phyloP scores from a whole-genome alignment of 148 eudicot genomes.

The Tetragonia tetragonoides region DNA sequence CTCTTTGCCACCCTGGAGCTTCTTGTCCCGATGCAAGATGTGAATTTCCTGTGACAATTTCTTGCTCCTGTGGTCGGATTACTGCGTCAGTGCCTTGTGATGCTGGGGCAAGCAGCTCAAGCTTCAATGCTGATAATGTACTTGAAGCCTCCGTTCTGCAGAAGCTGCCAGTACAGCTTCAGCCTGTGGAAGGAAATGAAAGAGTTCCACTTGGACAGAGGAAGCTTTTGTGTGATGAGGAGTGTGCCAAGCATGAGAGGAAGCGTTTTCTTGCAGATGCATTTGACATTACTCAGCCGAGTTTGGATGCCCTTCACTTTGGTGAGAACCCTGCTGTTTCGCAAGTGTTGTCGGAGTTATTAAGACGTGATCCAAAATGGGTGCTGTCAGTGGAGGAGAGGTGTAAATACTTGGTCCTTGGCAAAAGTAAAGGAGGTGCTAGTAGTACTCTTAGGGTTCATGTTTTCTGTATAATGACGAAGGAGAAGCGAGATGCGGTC shows the following conservation, averaged over 20 bases:
- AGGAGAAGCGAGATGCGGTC: slow-evolving; percentile 87
- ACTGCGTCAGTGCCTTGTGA: slow-evolving; percentile 80
- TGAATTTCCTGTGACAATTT: slow-evolving; percentile 67
- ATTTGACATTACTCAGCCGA: slow-evolving; percentile 66
- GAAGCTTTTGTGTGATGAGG: slow-evolving; percentile 87
- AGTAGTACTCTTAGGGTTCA: slow-evolving; percentile 54
- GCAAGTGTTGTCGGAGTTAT: slow-evolving; percentile 55
- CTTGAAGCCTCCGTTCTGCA: slow-evolving; percentile 72
- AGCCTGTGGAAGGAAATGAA: slow-evolving; percentile 64
- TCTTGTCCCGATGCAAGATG: slow-evolving; percentile 81
- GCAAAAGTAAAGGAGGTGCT: slow-evolving; percentile 55
- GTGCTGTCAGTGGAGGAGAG: slow-evolving; percentile 89
- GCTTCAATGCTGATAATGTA: slow-evolving; percentile 48
- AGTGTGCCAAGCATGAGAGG: slow-evolving; percentile 72
- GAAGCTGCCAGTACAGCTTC: slow-evolving; percentile 75
- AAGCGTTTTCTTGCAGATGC: slow-evolving; percentile 88
- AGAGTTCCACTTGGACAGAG: slow-evolving; percentile 80
- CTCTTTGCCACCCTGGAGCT: slow-evolving; percentile 77
- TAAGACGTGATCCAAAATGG: slow-evolving; percentile 89
- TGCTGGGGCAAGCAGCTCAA: slow-evolving; percentile 58
- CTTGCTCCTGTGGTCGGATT: slow-evolving; percentile 85
- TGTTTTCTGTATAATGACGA: slow-evolving; percentile 84
- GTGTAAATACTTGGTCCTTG: slow-evolving; percentile 79
- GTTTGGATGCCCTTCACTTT: slow-evolving; percentile 70
- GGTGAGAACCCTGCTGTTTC: slow-evolving; percentile 64